Evolutionary conservation across 768 basidiomycete species (phyloP), one percentile per base, ranked within the genome.

Genomic region (Sarcomyxa edulis): DNA sequence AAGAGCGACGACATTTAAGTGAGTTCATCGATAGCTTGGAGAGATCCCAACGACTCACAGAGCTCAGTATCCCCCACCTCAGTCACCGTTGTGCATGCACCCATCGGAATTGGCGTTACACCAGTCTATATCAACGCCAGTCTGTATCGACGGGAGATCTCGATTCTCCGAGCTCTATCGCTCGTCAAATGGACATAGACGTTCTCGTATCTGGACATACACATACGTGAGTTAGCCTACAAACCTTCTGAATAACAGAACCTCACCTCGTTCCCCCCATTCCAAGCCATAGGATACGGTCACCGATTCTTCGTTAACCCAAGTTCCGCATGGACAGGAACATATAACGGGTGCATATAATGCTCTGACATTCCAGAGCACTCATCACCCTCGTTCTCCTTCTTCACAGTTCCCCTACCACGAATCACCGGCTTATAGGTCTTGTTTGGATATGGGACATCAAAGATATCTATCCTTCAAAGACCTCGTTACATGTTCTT

Each of bases 141-240:
- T 84, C 78, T 52, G 76, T 97, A 28, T 95, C 96, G 1, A 81
- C 84, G 0, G 96, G 94, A 10, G 93, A 96, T 56, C 69, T 92
- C 3, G 92, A 96, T 53, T 82, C 88, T n/a, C 71, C 97, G 28
- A 82, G 78, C 37, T 74, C 88, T 3, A 76, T 94, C 38, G 92
- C 94, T 11, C 67, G 95, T 24, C 91, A 94, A 62, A 91, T 99
- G 88, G 95, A 98, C 56, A 95, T 97, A 3, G 96, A 99, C 53
- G 91, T 99, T 0, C 69, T 98, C 23, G 65, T 98, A 14, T 89
- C 84, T 2, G 96, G 96, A 0, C 92, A 92, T 52, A 98, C 96
- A 0, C 94, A 97, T 61, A 81, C 79, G 94, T 95, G 53, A 56
- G 87, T 61, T 34, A n/a, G 23, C 23, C 26, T 30, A 25, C 6